These are phyloP conservation scores for Pseudogymnoascus sp. DNA, from an alignment of 2,329 filamentous ascomycete genomes.

Conservation along the genomic window DNA sequence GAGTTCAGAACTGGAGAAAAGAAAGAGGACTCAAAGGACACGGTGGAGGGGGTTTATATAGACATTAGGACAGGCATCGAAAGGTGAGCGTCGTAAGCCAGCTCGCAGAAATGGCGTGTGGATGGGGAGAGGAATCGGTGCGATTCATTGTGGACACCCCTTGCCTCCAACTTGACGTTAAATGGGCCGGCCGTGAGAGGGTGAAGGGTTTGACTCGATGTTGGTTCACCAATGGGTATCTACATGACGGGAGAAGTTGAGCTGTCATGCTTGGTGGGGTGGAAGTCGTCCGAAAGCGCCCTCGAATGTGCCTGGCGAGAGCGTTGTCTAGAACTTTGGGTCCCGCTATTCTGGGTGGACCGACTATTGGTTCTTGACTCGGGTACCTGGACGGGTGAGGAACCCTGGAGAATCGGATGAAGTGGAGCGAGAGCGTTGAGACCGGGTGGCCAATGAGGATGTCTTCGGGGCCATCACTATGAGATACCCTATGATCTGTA, in stretches of 20 bases:
- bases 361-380: constrained; percentile 5
- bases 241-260: constrained; percentile 6
- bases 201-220: neutral
- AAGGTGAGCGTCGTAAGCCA: constrained; percentile 1
- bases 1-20: constrained; percentile 6
- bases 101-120: neutral
- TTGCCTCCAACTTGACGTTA: constrained; percentile 5
- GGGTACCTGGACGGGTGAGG: neutral
- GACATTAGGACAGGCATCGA: neutral
- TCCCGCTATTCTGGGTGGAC: constrained; percentile 1
- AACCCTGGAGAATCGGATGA: neutral
- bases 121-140: neutral
- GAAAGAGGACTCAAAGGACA: neutral
- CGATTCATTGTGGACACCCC: constrained; percentile 3
- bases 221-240: constrained; percentile 3
- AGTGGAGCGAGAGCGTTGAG: neutral
- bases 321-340: constrained; percentile 6
- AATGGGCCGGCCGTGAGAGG: neutral
- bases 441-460: constrained; percentile 2
- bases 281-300: neutral
- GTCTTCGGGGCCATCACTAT: neutral
- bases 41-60: constrained; percentile 3
- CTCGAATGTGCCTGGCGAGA: neutral
- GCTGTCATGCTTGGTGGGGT: constrained; percentile 7
- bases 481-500: neutral